Percentiles rank a stretch among this genome's conserved stretches.
Conservation (phyloP, 352 stramenopile species). For the Globisporangium mamillatum region DNA sequence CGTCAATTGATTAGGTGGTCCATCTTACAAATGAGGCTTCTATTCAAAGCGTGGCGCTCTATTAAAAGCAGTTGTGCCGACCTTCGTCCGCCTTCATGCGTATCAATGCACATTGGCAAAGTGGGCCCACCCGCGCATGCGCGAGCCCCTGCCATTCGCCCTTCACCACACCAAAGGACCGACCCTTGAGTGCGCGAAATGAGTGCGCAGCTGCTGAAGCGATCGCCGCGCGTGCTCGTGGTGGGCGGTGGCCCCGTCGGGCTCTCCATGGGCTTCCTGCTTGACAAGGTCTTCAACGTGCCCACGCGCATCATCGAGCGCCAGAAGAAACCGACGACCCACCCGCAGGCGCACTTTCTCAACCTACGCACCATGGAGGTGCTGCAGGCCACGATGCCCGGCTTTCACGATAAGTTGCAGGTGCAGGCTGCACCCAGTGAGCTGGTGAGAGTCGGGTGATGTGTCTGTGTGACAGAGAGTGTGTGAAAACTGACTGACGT, state of each 20-base stretch:
- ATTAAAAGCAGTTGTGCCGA: neutral
- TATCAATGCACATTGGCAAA: constrained; percentile 1
- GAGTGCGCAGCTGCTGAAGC: constrained; percentile 3
- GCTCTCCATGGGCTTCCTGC: constrained; percentile 58
- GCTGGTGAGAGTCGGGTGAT: constrained; percentile 31
- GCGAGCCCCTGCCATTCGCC: neutral
- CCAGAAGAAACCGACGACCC: constrained; percentile 64
- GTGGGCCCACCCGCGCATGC: neutral
- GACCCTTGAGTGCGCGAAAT: neutral
- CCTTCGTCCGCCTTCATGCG: neutral
- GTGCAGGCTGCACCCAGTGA: constrained; percentile 55
- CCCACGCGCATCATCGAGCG: constrained; percentile 76
- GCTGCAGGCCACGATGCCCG: constrained; percentile 68
- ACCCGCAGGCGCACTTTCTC: constrained; percentile 95
- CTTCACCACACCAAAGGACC: neutral
- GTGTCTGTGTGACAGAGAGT: neutral
- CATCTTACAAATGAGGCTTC: neutral
- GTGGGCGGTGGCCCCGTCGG: constrained; percentile 74
- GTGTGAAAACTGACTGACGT: neutral
- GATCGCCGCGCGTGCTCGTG: constrained; percentile 55
- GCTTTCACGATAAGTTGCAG: constrained; percentile 70
- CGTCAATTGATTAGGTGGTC: neutral
- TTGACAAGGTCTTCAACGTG: constrained; percentile 70
- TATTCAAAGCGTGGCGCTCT: neutral
- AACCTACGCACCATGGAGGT: constrained; percentile 95